Percentiles rank a stretch among this genome's conserved stretches.
Evolutionary conservation across 805 yeast species (phyloP).

Genomic region (Candida corydali): DNA sequence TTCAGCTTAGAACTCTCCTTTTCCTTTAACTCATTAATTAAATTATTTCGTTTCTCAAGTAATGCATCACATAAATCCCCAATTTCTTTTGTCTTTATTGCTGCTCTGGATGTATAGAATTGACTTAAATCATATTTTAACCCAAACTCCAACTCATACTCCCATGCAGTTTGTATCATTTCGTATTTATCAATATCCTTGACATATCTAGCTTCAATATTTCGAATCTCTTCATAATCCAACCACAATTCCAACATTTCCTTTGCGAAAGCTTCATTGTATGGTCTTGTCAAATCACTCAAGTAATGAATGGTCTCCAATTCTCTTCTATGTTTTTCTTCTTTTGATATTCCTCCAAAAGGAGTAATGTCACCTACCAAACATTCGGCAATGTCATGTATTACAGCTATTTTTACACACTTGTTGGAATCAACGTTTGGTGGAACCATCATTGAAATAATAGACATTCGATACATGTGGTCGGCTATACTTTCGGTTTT

Average conservation of each 20-base stretch:
- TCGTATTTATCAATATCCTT: slow-evolving; percentile 94
- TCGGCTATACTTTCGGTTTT: slow-evolving; percentile 77
- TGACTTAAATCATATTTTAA: slow-evolving; percentile 59
- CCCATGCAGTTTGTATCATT: slow-evolving; percentile 75
- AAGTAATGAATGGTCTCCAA: slow-evolving; percentile 66
- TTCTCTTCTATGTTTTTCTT: slow-evolving; percentile 84
- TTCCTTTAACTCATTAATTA: slow-evolving; percentile 9
- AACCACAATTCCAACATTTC: slow-evolving; percentile 74
- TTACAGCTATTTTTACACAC: slow-evolving; percentile 80
- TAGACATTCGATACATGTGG: slow-evolving; percentile 93
- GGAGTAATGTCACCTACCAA: slow-evolving; percentile 93
- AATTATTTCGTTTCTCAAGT: slow-evolving; percentile 18
- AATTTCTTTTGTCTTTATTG: slow-evolving; percentile 70
- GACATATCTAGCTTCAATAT: slow-evolving; percentile 81
- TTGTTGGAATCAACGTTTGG: slow-evolving; percentile 50
- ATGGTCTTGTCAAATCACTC: slow-evolving; percentile 55
- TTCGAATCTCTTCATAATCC: slow-evolving; percentile 83
- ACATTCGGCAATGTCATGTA: slow-evolving; percentile 93
- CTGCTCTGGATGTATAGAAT: slow-evolving; percentile 58
- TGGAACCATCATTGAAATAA: slow-evolving; percentile 69
- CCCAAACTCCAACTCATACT: slow-evolving; percentile 69
- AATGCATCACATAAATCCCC: slow-evolving; percentile 59
- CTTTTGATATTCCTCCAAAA: slow-evolving; percentile 62
- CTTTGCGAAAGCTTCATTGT: slow-evolving; percentile 56
- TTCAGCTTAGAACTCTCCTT: no score